Conservation (phyloP, 805 yeast genomes). For the Ogataea minuta region DNA sequence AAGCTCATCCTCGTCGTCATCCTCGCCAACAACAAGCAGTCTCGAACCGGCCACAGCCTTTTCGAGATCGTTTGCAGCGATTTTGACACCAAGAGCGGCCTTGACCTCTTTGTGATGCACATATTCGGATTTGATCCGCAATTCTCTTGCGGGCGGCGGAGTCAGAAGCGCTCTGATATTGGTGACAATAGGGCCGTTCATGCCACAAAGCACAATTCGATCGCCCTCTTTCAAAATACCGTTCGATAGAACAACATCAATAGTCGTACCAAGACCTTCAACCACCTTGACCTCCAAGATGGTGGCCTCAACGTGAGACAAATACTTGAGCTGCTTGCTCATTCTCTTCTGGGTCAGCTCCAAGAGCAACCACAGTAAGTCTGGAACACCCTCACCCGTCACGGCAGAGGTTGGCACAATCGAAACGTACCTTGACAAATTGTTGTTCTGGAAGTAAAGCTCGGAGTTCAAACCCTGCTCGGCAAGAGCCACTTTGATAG, state of each 20-base stretch:
- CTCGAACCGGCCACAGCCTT: slow-evolving; percentile 99
- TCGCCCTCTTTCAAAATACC: slow-evolving; percentile 96
- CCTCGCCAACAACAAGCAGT: slow-evolving; percentile 90
- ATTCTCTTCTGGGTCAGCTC: slow-evolving; percentile 97
- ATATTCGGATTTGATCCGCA: slow-evolving; percentile 95
- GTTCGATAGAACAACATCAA: slow-evolving; percentile 95
- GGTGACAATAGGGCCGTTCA: slow-evolving; percentile 97
- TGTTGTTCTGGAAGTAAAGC: slow-evolving; percentile 91
- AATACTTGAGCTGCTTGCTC: slow-evolving; percentile 97
- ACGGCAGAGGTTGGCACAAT: slow-evolving; percentile 98
- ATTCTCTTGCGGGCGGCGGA: slow-evolving; percentile 95
- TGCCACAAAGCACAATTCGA: slow-evolving; percentile 91
- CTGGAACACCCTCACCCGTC: slow-evolving; percentile 99
- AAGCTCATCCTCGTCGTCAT: slow-evolving; percentile 95
- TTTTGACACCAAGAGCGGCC: slow-evolving; percentile 98
- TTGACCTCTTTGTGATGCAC: slow-evolving; percentile 96
- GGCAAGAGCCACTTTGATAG: slow-evolving; percentile 85
- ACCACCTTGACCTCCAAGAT: slow-evolving; percentile 95
- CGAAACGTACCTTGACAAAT: slow-evolving; percentile 89
- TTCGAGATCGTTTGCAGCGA: slow-evolving; percentile 95
- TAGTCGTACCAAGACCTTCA: slow-evolving; percentile 98
- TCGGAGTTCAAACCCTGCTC: slow-evolving; percentile 99
- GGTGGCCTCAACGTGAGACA: slow-evolving; percentile 92
- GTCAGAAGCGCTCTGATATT: slow-evolving; percentile 93
- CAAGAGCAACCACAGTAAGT: slow-evolving; percentile 88